phyloP scores from a whole-genome alignment of 208 protist species.

The Crithidia expoeki region DNA sequence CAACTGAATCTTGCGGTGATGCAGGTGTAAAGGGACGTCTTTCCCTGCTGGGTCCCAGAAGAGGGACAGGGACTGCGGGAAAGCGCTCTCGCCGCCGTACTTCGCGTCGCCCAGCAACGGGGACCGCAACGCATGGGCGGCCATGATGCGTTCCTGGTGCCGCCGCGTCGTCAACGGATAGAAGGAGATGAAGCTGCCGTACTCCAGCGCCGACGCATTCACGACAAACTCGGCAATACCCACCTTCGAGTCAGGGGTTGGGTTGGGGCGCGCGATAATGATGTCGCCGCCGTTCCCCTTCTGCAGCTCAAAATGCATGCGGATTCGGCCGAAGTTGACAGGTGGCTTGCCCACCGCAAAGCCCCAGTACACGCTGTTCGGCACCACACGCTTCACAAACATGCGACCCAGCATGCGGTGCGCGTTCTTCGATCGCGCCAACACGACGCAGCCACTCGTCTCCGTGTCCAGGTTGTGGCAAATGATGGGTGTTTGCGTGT shows the following conservation, averaged over 20 bases:
- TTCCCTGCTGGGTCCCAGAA: slow-evolving; percentile 88
- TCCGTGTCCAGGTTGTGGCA: slow-evolving; percentile 92
- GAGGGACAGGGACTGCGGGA: slow-evolving; percentile 78
- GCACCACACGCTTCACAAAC: slow-evolving; percentile 89
- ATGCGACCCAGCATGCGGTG: slow-evolving; percentile 90
- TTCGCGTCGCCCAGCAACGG: slow-evolving; percentile 92
- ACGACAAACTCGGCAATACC: slow-evolving; percentile 92
- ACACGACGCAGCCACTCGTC: slow-evolving; percentile 90
- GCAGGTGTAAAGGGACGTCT: slow-evolving; percentile 81
- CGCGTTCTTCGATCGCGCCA: slow-evolving; percentile 78
- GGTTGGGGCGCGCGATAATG: slow-evolving; percentile 81
- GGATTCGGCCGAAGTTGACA: slow-evolving; percentile 88
- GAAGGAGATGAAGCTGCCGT: slow-evolving; percentile 90
- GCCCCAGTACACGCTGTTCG: slow-evolving; percentile 94
- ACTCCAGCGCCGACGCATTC: slow-evolving; percentile 87
- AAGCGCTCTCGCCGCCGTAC: slow-evolving; percentile 90
- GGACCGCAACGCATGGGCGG: slow-evolving; percentile 86
- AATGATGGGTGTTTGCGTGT: slow-evolving; percentile 71
- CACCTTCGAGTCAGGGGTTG: slow-evolving; percentile 78
- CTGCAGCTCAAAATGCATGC: slow-evolving; percentile 92
- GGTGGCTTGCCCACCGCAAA: slow-evolving; percentile 87
- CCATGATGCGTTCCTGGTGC: slow-evolving; percentile 92
- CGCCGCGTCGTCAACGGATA: slow-evolving; percentile 88
- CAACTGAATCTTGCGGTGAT: slow-evolving; percentile 90
- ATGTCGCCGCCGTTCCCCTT: slow-evolving; percentile 73